These are phyloP conservation scores for Cercospora zeae-maydis DNA, from an alignment of 2,329 filamentous ascomycete species.

Conservation along the genomic window DNA sequence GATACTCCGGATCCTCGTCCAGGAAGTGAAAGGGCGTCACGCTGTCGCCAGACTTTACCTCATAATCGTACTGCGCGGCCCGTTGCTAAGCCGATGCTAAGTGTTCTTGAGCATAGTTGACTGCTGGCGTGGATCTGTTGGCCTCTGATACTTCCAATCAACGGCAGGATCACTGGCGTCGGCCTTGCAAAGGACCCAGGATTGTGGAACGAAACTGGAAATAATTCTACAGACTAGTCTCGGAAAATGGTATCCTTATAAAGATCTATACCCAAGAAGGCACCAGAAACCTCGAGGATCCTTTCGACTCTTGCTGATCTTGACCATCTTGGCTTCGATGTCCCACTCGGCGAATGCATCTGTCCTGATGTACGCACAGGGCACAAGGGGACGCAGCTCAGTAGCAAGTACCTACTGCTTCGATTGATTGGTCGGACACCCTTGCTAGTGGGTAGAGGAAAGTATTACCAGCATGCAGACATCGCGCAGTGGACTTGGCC, in stretches of 20 bases:
- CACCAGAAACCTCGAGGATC: not conserved
- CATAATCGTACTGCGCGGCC: not conserved
- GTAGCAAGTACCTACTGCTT: not conserved
- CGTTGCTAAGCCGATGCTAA: not conserved
- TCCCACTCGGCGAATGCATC: not conserved
- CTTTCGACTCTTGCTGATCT: not conserved
- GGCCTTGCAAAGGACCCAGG: too few species aligned
- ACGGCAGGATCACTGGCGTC: too few species aligned
- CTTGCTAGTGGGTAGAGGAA: not conserved
- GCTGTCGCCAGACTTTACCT: not conserved
- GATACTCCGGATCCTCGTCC: slow-evolving; percentile 4
- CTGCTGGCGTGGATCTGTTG: too few species aligned
- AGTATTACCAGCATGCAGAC: not conserved
- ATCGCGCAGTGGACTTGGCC: not conserved
- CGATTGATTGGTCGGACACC: not conserved
- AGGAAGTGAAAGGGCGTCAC: slow-evolving; percentile 4
- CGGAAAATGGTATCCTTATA: not conserved
- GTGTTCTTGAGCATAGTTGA: not conserved
- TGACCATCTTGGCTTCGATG: slow-evolving; percentile 1
- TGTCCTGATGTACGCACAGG: not conserved
- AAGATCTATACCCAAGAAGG: not conserved
- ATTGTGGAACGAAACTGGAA: not conserved
- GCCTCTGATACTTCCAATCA: too few species aligned
- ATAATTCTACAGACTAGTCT: not conserved
- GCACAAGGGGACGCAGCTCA: not conserved